Base-by-base conservation (phyloP, 768 basidiomycete species). In the Melanogaster broomeanus region DNA sequence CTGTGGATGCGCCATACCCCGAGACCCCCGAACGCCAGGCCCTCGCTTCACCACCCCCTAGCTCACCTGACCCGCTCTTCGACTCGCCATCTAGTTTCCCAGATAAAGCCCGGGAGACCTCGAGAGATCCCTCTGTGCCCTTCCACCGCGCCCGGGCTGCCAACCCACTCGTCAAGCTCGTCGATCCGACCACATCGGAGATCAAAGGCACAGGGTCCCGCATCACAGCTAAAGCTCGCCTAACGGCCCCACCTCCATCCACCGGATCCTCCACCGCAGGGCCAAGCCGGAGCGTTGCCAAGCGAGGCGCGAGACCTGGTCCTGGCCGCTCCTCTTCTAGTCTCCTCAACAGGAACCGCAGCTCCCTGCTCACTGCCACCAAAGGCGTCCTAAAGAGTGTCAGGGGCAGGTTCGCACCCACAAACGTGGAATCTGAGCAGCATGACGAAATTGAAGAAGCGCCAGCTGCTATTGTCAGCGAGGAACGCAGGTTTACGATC, bases 121-220 rank as follows among this genome's bases (percentile, higher is more conserved):
- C 53, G 15, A 47, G 19, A 15, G 56, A 44, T 1, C 8, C 52
- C 3, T 24, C 21, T 5, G 40, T 68, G 5, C 72, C 72, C 21
- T 55, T 56, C 6, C 84, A 84, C 62, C 78, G 78, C 48, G 68
- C 64, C 1, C 77, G 82, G 39, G 70, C 66, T 13, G 72, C 74
- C 16, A 81, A 84, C 22, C 82, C 86, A 15, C 72, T 73, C 4
- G 76, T 87, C 18, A 81, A 81, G 57, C 63, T 81, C 52, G 66
- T 76, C 4, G 80, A 85, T 45, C 38, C 62, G 25, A 65, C 74
- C 6, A 49, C 48, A 1, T 51, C 61, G 12, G 55, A 72, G 18
- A 40, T 44, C 4, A 49, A 54, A 30, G 33, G 41, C 55, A 53
- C 72, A 48, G 72, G 72, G 15, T 68, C 72, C 34, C 77, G 75